A percentile compares a stretch with the other conserved stretches of the same genome.
Evolutionary conservation across 2,329 filamentous ascomycete species (phyloP).

Genomic region (Exophiala dermatitidis): DNA sequence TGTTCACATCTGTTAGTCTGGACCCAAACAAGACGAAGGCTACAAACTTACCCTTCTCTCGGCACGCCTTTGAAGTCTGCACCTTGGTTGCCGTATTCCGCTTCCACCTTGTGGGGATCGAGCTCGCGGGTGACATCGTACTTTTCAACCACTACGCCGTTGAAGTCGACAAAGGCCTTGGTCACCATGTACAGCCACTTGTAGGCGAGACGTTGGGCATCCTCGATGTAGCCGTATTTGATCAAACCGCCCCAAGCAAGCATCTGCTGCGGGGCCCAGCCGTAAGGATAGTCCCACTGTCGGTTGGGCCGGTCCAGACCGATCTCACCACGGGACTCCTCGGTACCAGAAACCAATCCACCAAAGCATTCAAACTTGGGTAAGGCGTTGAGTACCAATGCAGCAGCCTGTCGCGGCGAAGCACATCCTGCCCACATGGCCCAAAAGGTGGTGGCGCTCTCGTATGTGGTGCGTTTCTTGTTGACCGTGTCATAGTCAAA

Average conservation of each 20-base stretch:
- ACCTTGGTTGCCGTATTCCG: constrained; percentile 96
- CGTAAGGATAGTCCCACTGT: constrained; percentile 97
- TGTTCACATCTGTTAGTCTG: constrained; percentile 34
- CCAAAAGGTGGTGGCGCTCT: constrained; percentile 93
- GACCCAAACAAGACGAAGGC: background rate
- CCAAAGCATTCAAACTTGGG: constrained; percentile 84
- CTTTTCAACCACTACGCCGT: constrained; percentile 96
- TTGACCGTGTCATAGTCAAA: constrained; percentile 92
- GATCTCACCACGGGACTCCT: constrained; percentile 75
- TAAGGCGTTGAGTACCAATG: constrained; percentile 71
- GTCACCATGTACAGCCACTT: constrained; percentile 98
- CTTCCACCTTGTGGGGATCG: constrained; percentile 88
- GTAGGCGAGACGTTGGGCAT: constrained; percentile 83
- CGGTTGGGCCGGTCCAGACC: constrained; percentile 80
- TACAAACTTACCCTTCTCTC: constrained; percentile 73
- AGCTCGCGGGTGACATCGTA: constrained; percentile 90
- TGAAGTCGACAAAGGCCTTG: constrained; percentile 96
- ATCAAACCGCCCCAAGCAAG: constrained; percentile 90
- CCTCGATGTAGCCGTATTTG: constrained; percentile 84
- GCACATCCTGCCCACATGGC: constrained; percentile 91
- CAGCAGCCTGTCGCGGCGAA: constrained; percentile 75
- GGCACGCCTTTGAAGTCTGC: constrained; percentile 91
- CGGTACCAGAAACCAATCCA: constrained; percentile 80
- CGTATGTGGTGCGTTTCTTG: constrained; percentile 73
- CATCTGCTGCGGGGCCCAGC: constrained; percentile 98